These are phyloP conservation scores for Alternaria postmessia DNA, from an alignment of 2,329 filamentous ascomycete genomes.

Conservation along the genomic window DNA sequence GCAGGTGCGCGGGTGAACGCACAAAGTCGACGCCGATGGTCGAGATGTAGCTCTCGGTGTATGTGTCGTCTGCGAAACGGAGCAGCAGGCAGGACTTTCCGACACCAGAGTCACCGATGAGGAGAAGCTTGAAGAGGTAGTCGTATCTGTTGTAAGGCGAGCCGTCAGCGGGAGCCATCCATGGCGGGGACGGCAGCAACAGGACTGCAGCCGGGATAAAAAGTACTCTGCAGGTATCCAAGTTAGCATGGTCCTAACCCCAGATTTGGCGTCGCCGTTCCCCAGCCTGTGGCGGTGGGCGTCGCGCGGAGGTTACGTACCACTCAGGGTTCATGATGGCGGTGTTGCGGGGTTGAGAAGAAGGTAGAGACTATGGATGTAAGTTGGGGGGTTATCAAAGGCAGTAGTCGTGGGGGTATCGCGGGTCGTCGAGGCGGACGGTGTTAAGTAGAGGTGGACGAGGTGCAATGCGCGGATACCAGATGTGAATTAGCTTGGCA, in stretches of 20 bases:
- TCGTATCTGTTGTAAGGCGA: constrained; percentile 79
- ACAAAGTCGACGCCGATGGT: constrained; percentile 97
- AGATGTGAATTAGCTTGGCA: constrained; percentile 32
- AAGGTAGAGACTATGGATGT: constrained; percentile 20
- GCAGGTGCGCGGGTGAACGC: constrained; percentile 43
- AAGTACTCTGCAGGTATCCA: constrained; percentile 34
- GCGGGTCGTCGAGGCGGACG: constrained; percentile 35
- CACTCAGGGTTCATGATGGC: constrained; percentile 90
- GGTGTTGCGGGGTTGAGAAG: constrained; percentile 23
- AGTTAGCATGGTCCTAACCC: constrained; percentile 35
- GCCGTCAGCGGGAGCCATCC: constrained; percentile 31
- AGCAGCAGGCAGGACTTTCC: constrained; percentile 99
- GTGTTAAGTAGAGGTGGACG: constrained; percentile 29
- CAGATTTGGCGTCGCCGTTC: constrained; percentile 16
- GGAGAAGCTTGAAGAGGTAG: constrained; percentile 99
- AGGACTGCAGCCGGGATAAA: constrained; percentile 9
- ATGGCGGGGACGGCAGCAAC: constrained; percentile 9
- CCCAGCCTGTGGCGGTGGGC: constrained; percentile 41
- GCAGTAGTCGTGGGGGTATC: constrained; percentile 33
- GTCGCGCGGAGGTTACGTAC: constrained; percentile 65
- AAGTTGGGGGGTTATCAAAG: constrained; percentile 19
- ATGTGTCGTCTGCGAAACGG: constrained; percentile 89
- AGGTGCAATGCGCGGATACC: constrained; percentile 27
- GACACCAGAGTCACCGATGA: constrained; percentile 99
- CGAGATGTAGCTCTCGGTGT: constrained; percentile 99